These are phyloP conservation scores for Fusarium graminum DNA, from an alignment of 2,329 filamentous ascomycete genomes.

Conservation along the genomic window DNA sequence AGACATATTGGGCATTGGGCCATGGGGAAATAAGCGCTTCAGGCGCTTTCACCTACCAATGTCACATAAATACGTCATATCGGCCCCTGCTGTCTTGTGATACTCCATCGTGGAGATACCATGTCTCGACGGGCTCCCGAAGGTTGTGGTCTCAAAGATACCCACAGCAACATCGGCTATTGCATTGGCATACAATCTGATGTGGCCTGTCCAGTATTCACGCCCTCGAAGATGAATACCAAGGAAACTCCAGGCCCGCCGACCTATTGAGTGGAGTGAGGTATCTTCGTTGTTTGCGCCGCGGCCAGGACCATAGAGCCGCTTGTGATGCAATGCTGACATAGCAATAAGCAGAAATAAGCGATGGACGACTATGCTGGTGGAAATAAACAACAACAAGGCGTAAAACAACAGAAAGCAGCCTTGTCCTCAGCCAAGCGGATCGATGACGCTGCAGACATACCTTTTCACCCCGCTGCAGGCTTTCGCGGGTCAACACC, in stretches of 20 bases:
- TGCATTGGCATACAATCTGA: neutral
- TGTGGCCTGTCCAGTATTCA: neutral
- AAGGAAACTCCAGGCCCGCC: constrained; percentile 26
- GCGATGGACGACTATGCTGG: constrained; percentile 6
- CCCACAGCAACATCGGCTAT: constrained; percentile 16
- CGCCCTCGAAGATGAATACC: constrained; percentile 12
- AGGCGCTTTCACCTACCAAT: constrained; percentile 8
- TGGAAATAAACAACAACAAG: constrained; percentile 8
- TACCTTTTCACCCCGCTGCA: constrained; percentile 33
- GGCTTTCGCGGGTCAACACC: constrained; percentile 40
- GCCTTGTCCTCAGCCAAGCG: constrained; percentile 25
- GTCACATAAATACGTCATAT: constrained; percentile 31
- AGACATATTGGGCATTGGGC: constrained; percentile 11
- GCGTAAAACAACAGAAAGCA: constrained; percentile 8
- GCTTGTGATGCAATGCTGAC: constrained; percentile 34
- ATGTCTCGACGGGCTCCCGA: constrained; percentile 27
- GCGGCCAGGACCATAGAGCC: constrained; percentile 8
- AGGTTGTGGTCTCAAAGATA: neutral
- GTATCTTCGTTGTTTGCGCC: constrained; percentile 9
- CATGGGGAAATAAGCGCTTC: constrained; percentile 13
- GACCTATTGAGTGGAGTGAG: constrained; percentile 9
- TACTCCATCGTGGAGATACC: constrained; percentile 5
- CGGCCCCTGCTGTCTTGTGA: constrained; percentile 11
- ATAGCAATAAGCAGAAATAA: constrained; percentile 1
- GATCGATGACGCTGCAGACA: constrained; percentile 41